phyloP scores from a whole-genome alignment of 1,284 basidiomycete species.

The Malassezia pachydermatis region DNA sequence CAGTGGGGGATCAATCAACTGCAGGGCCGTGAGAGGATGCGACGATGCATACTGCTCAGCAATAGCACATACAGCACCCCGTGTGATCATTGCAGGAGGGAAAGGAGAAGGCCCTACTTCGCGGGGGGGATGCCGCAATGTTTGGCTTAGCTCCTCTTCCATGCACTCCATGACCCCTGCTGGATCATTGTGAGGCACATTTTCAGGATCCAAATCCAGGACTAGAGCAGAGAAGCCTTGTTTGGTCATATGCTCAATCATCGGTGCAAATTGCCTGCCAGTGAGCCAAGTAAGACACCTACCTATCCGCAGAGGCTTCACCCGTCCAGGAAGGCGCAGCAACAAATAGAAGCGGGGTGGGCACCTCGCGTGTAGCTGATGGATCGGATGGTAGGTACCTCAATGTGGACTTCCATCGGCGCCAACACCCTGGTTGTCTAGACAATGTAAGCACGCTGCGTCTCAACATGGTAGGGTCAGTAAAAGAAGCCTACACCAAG shows the following conservation, averaged over 20 bases:
- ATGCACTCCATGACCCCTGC: not conserved
- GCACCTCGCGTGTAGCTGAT: constrained; percentile 26
- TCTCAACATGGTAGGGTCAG: not conserved
- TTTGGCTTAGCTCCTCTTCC: constrained; percentile 22
- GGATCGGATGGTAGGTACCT: constrained; percentile 3
- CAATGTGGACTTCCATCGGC: constrained; percentile 17
- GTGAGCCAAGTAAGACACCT: constrained; percentile 14
- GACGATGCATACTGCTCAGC: constrained; percentile 41
- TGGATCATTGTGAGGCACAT: constrained; percentile 5
- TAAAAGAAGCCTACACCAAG: not conserved
- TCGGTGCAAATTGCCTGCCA: constrained; percentile 7
- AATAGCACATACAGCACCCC: constrained; percentile 22
- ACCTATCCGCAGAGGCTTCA: constrained; percentile 14
- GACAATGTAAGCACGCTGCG: no score
- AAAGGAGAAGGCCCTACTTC: constrained; percentile 20
- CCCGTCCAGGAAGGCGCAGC: constrained; percentile 31
- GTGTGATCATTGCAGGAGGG: constrained; percentile 33
- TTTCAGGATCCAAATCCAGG: constrained; percentile 30
- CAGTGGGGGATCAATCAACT: constrained; percentile 36
- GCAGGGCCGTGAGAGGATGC: constrained; percentile 31
- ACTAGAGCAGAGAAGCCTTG: constrained; percentile 28
- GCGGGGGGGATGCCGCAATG: constrained; percentile 15
- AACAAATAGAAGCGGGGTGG: constrained; percentile 38
- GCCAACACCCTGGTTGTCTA: no score
- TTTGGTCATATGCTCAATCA: constrained; percentile 19